Base-by-base conservation (phyloP, 2,329 filamentous ascomycete genomes). In the Paradendryphiella salina region DNA sequence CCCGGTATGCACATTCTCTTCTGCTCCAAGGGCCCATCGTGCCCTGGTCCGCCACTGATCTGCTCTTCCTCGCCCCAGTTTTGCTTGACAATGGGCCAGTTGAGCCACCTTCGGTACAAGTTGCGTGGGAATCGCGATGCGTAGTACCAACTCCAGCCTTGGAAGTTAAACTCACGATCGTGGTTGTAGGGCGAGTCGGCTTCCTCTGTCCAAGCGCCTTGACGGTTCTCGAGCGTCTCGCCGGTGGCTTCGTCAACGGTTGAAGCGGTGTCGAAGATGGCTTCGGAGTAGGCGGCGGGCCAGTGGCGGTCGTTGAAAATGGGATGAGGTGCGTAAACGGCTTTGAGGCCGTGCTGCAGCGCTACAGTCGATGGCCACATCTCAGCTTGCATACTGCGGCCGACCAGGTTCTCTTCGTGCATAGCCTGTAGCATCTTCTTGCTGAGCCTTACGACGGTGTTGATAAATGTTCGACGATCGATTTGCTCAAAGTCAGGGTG, bases 351-450 rank as follows among this genome's bases (percentile, higher is more conserved):
- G 70, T 96, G 92, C 53, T 96, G 92, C 8, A 97, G 80, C 1
- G 92, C 89, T 1, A 89, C 85, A 0, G 89, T 94, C 1, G 87
- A 87, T 0, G 92, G 90, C 90, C 90, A 96, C 92, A 96, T 96
- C 74, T 97, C 93, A 0, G 91, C 89, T 71, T 96, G 96, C 77
- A 94, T 95, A 58, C 89, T 89, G 73, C 95, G 89, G 63, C 91
- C 92, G 67, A 87, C 86, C 64, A 89, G 82, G 23, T 92, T 96
- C 77, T 96, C 91, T 47, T 85, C 83, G 77, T 97, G 93, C 93
- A 97, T 97, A 14, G 87, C 87, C 54, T 85, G 78, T 11, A 97
- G 80, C 39, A 96, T 83, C 38, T 85, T 85, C 40, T 86, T 85
- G 10, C 88, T 94, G 76, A 97, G 87, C 45, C 93, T 85, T 0